Evolutionary conservation across 306 rosid species (phyloP), one percentile per base, ranked within the genome.

Genomic region (Rosa rugosa): DNA sequence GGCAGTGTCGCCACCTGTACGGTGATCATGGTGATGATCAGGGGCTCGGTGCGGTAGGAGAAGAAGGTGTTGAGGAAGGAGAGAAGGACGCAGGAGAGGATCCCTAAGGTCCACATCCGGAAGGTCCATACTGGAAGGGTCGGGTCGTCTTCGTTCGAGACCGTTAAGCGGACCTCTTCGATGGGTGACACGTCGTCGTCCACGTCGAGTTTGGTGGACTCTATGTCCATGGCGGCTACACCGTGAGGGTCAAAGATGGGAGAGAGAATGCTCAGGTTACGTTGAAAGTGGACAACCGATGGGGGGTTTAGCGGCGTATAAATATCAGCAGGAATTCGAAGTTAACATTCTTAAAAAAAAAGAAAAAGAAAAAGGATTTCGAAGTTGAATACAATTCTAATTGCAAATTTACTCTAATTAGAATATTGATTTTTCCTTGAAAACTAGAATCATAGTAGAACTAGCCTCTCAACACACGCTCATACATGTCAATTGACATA

Each of bases 41-140:
- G 90, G 0, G 97, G 97, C 65, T 91, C 92, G 0, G 84, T 93
- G 0, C 95, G 84, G 90, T 90, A 91, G 0, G 93, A 77, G 85
- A 93, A 93, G 89, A 93, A 93, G 53, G 90, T 93, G 84, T 93
- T 91, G 51, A 93, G 91, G 75, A 91, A 93, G 8, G 97, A 90
- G 41, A 91, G 69, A 36, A 90, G 86, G 25, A 83, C 73, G 40
- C 97, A 93, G 0, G 97, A 93, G 80, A 88, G 7, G 0, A 91
- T 71, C 0, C 98, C 97, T 8, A 93, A 47, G 44, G 84, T 77
- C 98, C 98, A 93, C 98, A 93, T 93, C 1, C 97, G 87, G 83
- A 93, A 93, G 5, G 98, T 93, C 98, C 98, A 91, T 22, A 93
- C 89, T 0, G 97, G 98, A 2, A 72, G 89, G 16, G 80, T 78